phyloP scores from a whole-genome alignment of 2,329 filamentous ascomycete species.

The Boeremia lycopersici region DNA sequence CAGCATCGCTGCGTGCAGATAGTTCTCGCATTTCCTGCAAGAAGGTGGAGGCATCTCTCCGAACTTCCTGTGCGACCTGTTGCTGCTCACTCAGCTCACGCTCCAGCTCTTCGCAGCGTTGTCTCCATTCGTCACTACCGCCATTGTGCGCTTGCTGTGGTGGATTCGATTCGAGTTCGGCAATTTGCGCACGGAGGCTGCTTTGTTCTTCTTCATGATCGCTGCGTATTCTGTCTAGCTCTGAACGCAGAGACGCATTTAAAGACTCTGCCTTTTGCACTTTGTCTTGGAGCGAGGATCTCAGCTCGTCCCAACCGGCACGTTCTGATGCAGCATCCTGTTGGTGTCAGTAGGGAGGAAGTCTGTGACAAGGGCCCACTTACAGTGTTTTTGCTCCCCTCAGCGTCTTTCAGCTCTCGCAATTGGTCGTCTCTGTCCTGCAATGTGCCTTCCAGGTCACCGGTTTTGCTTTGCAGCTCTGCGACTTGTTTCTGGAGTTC shows the following conservation, averaged over 20 bases:
- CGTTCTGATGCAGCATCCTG: slow-evolving; percentile 65
- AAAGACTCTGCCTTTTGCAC: slow-evolving; percentile 74
- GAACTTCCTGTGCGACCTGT: slow-evolving; percentile 83
- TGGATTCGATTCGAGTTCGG: slow-evolving; percentile 51
- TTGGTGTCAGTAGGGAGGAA: slow-evolving; percentile 4
- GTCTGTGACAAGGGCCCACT: slow-evolving; percentile 9
- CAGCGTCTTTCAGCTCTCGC: slow-evolving; percentile 62
- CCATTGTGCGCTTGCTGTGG: slow-evolving; percentile 26
- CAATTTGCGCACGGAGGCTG: slow-evolving; percentile 68
- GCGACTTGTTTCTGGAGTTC: slow-evolving; percentile 82
- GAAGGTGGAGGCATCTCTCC: slow-evolving; percentile 80
- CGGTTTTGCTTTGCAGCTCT: slow-evolving; percentile 75
- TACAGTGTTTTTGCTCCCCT: slow-evolving; percentile 58
- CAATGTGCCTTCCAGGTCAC: slow-evolving; percentile 71
- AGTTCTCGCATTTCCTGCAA: slow-evolving; percentile 87
- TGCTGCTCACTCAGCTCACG: slow-evolving; percentile 77
- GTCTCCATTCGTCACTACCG: slow-evolving; percentile 42
- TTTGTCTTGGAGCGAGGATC: slow-evolving; percentile 72
- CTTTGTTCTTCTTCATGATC: slow-evolving; percentile 70
- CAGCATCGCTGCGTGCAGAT: slow-evolving; percentile 77
- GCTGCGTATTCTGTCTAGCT: slow-evolving; percentile 74
- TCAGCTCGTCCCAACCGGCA: slow-evolving; percentile 72
- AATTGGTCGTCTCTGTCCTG: slow-evolving; percentile 75
- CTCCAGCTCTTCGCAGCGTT: slow-evolving; percentile 53
- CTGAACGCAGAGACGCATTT: slow-evolving; percentile 79